Evolutionary conservation across 306 rosid genomes (phyloP).

Genomic region (Prunus dulcis): DNA sequence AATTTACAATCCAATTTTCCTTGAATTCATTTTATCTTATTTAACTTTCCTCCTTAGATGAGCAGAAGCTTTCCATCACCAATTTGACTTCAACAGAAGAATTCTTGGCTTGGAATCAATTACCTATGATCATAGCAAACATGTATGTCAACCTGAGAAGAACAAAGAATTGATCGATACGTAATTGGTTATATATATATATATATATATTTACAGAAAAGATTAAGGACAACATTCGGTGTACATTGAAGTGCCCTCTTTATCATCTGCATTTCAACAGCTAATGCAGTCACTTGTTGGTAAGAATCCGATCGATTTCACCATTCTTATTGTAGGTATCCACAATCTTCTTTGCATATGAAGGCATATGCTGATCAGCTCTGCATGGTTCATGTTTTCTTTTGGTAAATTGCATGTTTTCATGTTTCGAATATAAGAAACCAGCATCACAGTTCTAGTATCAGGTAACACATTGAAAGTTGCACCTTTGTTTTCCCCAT

Average conservation of each 20-base stretch:
- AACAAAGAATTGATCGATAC: neutral
- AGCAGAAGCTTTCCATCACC: neutral
- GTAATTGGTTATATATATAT: neutral
- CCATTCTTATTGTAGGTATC: conserved; percentile 84
- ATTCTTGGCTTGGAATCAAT: neutral
- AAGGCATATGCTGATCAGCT: conserved; percentile 81
- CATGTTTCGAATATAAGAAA: conserved; percentile 28
- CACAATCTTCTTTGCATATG: conserved; percentile 83
- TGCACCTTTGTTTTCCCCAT: conserved; percentile 95
- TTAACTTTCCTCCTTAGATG: neutral
- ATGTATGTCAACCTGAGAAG: too few relatives aligned
- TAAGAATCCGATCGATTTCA: conserved; percentile 68
- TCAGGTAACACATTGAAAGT: neutral
- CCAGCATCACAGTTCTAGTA: neutral
- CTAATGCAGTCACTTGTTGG: conserved; percentile 40
- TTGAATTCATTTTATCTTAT: too few relatives aligned
- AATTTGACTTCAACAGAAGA: neutral
- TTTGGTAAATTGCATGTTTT: conserved; percentile 36
- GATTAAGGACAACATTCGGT: neutral
- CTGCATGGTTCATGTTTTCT: conserved; percentile 48
- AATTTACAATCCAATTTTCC: too few relatives aligned
- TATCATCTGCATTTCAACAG: neutral
- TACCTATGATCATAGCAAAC: neutral
- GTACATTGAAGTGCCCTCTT: neutral
- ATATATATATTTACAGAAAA: neutral